These are phyloP conservation scores for Rhodotorula graminis DNA, from an alignment of 768 basidiomycete genomes.

Conservation along the genomic window DNA sequence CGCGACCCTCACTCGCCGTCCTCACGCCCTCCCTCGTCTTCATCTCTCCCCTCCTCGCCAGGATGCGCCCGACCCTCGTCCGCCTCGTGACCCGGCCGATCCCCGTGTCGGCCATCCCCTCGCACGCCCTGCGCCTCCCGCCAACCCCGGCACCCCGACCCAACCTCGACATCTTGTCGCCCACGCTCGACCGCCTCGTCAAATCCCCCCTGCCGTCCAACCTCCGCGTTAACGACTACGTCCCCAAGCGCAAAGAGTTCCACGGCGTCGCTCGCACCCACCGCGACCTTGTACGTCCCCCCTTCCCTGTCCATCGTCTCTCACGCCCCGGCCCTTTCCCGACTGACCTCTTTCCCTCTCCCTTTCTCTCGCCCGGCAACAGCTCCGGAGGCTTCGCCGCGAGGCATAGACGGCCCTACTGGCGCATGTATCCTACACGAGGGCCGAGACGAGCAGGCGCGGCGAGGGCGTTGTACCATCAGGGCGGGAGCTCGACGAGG, in stretches of 20 bases:
- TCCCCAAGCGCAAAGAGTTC: conserved; percentile 11
- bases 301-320: background rate
- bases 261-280: conserved; percentile 13
- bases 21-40: background rate
- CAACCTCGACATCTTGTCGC: background rate
- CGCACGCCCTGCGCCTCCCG: conserved; percentile 11
- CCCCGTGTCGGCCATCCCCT: conserved; percentile 17
- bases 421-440: too few species aligned
- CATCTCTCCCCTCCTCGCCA: background rate
- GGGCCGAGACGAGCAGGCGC: too few species aligned
- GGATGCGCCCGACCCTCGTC: conserved; percentile 8
- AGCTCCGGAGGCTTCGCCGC: conserved; percentile 13
- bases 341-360: background rate
- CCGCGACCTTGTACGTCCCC: conserved; percentile 17
- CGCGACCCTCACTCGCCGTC: too few species aligned
- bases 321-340: background rate
- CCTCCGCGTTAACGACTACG: conserved; percentile 21
- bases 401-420: background rate
- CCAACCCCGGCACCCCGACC: background rate
- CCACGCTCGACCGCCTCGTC: conserved; percentile 26
- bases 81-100: conserved; percentile 5
- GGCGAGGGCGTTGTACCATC: too few species aligned
- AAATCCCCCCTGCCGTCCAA: conserved; percentile 9
- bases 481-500: too few species aligned
- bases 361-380: background rate